These are phyloP conservation scores for Proliferodiscus dingleyae DNA, from an alignment of 2,329 filamentous ascomycete genomes.

Conservation along the genomic window DNA sequence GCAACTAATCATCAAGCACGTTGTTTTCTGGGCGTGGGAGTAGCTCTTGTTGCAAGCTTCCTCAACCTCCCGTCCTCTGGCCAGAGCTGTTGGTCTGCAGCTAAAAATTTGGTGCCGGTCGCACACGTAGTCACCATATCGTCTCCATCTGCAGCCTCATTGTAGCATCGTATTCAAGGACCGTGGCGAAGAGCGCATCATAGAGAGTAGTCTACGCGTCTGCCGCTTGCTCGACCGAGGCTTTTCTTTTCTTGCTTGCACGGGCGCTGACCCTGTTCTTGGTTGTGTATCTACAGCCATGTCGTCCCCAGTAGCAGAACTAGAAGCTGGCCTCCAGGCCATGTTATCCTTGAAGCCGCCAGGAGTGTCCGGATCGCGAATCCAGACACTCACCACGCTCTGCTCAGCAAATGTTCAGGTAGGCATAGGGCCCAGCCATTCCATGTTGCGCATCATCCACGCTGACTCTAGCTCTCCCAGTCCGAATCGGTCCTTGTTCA, in stretches of 20 bases:
- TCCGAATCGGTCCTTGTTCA: slow-evolving; percentile 92
- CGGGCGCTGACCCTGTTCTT: slow-evolving; percentile 7
- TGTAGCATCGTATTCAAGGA: slow-evolving; percentile 24
- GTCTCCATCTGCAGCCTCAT: slow-evolving; percentile 17
- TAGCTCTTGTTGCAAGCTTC: neutral
- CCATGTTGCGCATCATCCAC: neutral
- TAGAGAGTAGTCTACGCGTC: slow-evolving; percentile 22
- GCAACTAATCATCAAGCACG: neutral
- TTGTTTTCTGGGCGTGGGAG: neutral
- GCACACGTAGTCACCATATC: slow-evolving; percentile 24
- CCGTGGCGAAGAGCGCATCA: slow-evolving; percentile 15
- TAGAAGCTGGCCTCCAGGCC: slow-evolving; percentile 85
- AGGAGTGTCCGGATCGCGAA: slow-evolving; percentile 89
- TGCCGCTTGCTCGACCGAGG: slow-evolving; percentile 8
- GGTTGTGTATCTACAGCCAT: slow-evolving; percentile 39
- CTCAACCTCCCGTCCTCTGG: neutral
- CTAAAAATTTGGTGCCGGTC: slow-evolving; percentile 1
- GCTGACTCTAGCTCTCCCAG: slow-evolving; percentile 43
- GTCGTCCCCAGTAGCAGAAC: slow-evolving; percentile 82
- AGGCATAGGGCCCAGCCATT: slow-evolving; percentile 35
- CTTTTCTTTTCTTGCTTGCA: slow-evolving; percentile 3
- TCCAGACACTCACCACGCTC: slow-evolving; percentile 77
- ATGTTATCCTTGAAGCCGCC: slow-evolving; percentile 90
- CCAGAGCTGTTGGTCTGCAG: neutral
- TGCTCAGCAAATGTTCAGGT: slow-evolving; percentile 91